These are phyloP conservation scores for Stephania japonica DNA, from an alignment of 164 flowering plant genomes.

Conservation along the genomic window DNA sequence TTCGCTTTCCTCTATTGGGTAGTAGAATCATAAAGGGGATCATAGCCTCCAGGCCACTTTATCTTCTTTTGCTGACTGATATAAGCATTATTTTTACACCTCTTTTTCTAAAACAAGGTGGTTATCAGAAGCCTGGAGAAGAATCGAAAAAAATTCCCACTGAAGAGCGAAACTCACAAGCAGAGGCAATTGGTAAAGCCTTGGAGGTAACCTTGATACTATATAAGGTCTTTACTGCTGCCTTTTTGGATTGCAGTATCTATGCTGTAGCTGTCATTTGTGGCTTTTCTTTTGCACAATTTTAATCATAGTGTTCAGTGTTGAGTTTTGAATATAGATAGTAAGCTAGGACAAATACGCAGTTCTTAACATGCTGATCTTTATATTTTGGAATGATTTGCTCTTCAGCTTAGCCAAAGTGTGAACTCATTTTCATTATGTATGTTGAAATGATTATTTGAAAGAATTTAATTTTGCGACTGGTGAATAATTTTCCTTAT, in stretches of 20 bases:
- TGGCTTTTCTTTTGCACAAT: slow-evolving; percentile 39
- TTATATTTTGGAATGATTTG: not conserved
- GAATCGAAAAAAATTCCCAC: slow-evolving; percentile 15
- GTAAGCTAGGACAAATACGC: not conserved
- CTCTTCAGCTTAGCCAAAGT: not conserved
- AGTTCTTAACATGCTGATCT: not conserved
- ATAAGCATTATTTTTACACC: slow-evolving; percentile 40
- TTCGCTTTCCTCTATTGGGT: slow-evolving; percentile 38
- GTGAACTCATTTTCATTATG: not conserved
- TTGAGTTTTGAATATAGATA: not conserved
- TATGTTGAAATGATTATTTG: not conserved
- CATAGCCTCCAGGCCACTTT: slow-evolving; percentile 45
- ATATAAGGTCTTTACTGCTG: slow-evolving; percentile 40
- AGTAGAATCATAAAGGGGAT: slow-evolving; percentile 27
- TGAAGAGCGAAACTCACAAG: slow-evolving; percentile 26
- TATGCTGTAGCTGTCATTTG: slow-evolving; percentile 51
- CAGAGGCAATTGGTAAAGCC: slow-evolving; percentile 38
- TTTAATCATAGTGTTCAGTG: slow-evolving; percentile 5
- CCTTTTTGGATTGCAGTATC: slow-evolving; percentile 65
- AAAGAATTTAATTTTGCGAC: not conserved
- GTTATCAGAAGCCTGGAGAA: slow-evolving; percentile 2
- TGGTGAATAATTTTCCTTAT: not conserved
- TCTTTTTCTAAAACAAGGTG: slow-evolving; percentile 27
- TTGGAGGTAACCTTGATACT: slow-evolving; percentile 47
- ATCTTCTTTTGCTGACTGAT: slow-evolving; percentile 50